Conservation (phyloP, 1,284 basidiomycete species). For the Coniophora puteana region DNA sequence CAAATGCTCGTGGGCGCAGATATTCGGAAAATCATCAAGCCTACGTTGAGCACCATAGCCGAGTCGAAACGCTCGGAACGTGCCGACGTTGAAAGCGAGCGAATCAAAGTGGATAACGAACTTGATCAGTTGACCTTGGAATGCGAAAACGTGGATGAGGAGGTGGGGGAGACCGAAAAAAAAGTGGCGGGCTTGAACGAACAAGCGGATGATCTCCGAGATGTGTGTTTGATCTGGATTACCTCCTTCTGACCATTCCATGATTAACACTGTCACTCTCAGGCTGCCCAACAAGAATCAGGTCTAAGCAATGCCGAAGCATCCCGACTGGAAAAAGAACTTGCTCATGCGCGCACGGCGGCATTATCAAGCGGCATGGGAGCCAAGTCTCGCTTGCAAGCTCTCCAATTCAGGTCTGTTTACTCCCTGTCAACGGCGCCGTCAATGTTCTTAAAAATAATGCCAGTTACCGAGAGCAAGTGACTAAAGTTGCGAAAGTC, state of each 20-base stretch:
- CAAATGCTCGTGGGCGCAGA: constrained; percentile 62
- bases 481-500: constrained; percentile 65
- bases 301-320: constrained; percentile 59
- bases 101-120: constrained; percentile 75
- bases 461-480: constrained; percentile 67
- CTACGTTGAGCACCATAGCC: constrained; percentile 64
- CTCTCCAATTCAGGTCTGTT: constrained; percentile 55
- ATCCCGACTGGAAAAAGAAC: constrained; percentile 58
- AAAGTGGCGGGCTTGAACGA: constrained; percentile 64
- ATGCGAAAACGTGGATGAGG: constrained; percentile 74
- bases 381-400: constrained; percentile 72
- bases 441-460: constrained; percentile 7
- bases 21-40: constrained; percentile 66
- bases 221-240: constrained; percentile 53
- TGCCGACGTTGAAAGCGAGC: constrained; percentile 67
- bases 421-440: constrained; percentile 2
- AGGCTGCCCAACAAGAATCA: constrained; percentile 76
- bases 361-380: constrained; percentile 76
- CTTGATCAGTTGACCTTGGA: constrained; percentile 73
- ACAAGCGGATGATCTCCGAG: constrained; percentile 74
- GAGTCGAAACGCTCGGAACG: constrained; percentile 66
- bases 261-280: not conserved
- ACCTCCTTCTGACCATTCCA: not conserved
- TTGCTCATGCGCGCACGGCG: constrained; percentile 66
- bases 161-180: constrained; percentile 65